These are phyloP conservation scores for Helianthus tuberosus DNA, from an alignment of 129 eudicot species.

Conservation along the genomic window DNA sequence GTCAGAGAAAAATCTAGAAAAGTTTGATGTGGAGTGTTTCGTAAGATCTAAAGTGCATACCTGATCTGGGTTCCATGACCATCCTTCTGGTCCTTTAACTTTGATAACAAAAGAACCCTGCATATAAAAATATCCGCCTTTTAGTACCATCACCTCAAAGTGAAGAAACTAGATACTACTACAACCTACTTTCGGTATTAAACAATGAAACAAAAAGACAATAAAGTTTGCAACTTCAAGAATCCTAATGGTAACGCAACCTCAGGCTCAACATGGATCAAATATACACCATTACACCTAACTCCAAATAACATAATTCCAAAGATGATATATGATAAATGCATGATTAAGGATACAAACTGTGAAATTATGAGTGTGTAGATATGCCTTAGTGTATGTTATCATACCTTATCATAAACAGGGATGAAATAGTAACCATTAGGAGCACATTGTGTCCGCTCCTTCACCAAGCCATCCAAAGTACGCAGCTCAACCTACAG, in stretches of 20 bases:
- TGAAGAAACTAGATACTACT: conserved; percentile 22
- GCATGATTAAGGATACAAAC: neutral
- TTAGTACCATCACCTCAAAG: conserved; percentile 16
- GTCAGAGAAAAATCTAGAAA: conserved; percentile 11
- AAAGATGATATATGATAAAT: conserved; percentile 6
- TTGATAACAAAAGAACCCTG: conserved; percentile 95
- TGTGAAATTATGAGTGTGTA: neutral
- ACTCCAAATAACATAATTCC: conserved; percentile 20
- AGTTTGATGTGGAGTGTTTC: conserved; percentile 8
- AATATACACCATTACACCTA: conserved; percentile 27
- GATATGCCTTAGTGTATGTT: conserved; percentile 1
- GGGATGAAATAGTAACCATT: conserved; percentile 99
- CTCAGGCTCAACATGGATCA: neutral
- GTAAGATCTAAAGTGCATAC: conserved; percentile 44
- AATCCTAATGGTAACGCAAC: conserved; percentile 14
- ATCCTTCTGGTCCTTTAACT: conserved; percentile 94
- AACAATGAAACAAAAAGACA: conserved; percentile 10
- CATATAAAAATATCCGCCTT: conserved; percentile 22
- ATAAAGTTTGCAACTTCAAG: conserved; percentile 5
- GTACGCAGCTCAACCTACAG: conserved; percentile 95
- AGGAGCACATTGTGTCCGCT: conserved; percentile 98
- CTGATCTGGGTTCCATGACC: conserved; percentile 92
- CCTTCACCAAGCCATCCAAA: conserved; percentile 95
- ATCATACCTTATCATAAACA: conserved; percentile 92
- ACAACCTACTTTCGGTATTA: conserved; percentile 7